Conservation (phyloP, 164 flowering plant species). For the Platanus orientalis region DNA sequence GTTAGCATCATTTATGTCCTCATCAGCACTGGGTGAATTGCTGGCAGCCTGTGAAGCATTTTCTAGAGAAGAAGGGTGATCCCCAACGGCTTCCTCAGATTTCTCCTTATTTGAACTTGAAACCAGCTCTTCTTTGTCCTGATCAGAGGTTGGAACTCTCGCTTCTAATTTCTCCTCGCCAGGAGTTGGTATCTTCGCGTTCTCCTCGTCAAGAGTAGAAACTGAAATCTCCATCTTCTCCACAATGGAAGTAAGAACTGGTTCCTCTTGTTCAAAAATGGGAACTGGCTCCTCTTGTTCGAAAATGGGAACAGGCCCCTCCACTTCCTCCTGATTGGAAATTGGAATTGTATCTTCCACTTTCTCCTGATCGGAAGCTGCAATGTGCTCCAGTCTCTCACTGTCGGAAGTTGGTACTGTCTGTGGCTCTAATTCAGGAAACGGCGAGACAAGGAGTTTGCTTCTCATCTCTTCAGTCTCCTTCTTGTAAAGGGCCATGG, state of each 20-base stretch:
- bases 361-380: slow-evolving; percentile 7
- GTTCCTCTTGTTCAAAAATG: slow-evolving; percentile 5
- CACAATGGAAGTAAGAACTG: not conserved
- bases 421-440: slow-evolving; percentile 9
- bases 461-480: slow-evolving; percentile 28
- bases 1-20: not conserved
- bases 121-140: slow-evolving; percentile 5
- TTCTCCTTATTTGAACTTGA: not conserved
- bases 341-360: slow-evolving; percentile 12
- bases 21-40: not conserved
- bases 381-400: not conserved
- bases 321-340: slow-evolving; percentile 6
- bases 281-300: slow-evolving; percentile 12
- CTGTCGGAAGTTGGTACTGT: slow-evolving; percentile 1
- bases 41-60: not conserved
- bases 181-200: not conserved
- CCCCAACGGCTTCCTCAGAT: slow-evolving; percentile 2
- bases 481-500: slow-evolving; percentile 64
- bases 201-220: not conserved
- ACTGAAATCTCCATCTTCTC: slow-evolving; percentile 6
- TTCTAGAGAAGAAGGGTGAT: not conserved
- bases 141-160: slow-evolving; percentile 3
- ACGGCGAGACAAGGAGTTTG: not conserved
- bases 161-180: not conserved
- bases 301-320: slow-evolving; percentile 8